Conservation (phyloP, 352 stramenopile genomes). For the Phytophthora aleatoria region DNA sequence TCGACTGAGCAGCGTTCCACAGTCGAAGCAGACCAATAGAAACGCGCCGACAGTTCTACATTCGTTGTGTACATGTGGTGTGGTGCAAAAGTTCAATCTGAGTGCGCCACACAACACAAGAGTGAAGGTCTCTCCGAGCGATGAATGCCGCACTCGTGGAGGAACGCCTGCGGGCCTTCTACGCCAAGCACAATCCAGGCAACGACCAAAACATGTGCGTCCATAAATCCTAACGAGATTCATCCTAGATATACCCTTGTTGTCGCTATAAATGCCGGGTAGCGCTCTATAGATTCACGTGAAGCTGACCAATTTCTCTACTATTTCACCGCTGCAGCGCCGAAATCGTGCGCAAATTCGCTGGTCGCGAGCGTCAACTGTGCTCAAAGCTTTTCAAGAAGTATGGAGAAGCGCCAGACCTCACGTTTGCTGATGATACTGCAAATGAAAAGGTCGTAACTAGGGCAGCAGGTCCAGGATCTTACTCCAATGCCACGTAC, state of each 20-base stretch:
- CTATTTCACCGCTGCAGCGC: conserved; percentile 33
- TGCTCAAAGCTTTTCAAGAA: conserved; percentile 81
- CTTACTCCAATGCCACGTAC: conserved; percentile 31
- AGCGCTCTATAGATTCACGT: background rate
- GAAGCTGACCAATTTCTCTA: conserved; percentile 7
- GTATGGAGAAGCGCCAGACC: conserved; percentile 62
- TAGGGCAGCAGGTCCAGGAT: background rate
- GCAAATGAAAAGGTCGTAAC: background rate
- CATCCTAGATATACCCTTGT: background rate
- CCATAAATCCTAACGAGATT: background rate
- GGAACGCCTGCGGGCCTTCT: conserved; percentile 68
- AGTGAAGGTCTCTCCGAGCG: conserved; percentile 6
- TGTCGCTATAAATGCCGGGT: background rate
- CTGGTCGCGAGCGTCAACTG: conserved; percentile 59
- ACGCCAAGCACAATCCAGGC: conserved; percentile 72
- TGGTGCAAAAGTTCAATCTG: conserved; percentile 14
- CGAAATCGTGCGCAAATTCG: conserved; percentile 78
- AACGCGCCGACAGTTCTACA: conserved; percentile 16
- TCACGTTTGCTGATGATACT: conserved; percentile 12
- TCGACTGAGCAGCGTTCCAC: background rate
- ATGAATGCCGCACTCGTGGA: conserved; percentile 47
- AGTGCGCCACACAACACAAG: conserved; percentile 13
- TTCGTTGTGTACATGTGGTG: background rate
- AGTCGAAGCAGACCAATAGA: conserved; percentile 9
- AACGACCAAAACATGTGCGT: conserved; percentile 84